Conservation (phyloP, 1,139 yeast species). For the Nematodospora anomalae region DNA sequence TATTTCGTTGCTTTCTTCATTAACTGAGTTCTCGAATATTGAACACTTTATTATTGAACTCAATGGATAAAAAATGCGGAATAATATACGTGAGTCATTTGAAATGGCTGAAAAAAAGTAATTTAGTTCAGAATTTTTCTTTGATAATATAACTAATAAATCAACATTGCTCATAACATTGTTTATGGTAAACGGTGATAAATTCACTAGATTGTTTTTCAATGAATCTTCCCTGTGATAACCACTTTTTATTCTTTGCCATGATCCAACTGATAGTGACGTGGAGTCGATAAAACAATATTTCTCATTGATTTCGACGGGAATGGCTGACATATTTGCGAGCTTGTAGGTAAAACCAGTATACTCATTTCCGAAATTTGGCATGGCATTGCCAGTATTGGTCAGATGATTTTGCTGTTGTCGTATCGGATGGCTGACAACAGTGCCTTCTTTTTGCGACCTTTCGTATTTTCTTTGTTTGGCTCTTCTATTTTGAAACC, state of each 20-base stretch:
- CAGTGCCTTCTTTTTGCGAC: conserved; percentile 18
- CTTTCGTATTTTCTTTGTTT: conserved; percentile 65
- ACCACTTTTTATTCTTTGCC: conserved; percentile 77
- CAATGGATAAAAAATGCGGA: conserved; percentile 68
- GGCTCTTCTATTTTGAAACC: conserved; percentile 94
- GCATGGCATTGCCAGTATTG: neutral
- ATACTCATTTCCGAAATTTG: neutral
- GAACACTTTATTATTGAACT: conserved; percentile 47
- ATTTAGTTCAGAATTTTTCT: conserved; percentile 67
- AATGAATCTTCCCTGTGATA: conserved; percentile 42
- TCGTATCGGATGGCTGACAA: neutral
- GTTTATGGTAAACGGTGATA: conserved; percentile 66
- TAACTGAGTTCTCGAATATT: conserved; percentile 40
- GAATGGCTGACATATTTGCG: conserved; percentile 24
- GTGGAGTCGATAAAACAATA: conserved; percentile 67
- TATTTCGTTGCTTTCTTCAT: conserved; percentile 39
- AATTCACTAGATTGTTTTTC: conserved; percentile 50
- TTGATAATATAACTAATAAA: conserved; percentile 63
- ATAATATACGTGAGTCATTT: conserved; percentile 63
- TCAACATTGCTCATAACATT: conserved; percentile 67
- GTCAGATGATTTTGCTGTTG: conserved; percentile 7
- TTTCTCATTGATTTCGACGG: conserved; percentile 61
- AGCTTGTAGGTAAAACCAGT: conserved; percentile 1
- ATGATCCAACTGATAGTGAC: conserved; percentile 69
- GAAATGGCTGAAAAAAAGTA: conserved; percentile 72